A percentile compares a stretch with the other conserved stretches of the same genome.
Conservation (phyloP, 2,329 filamentous ascomycete genomes). For the Talaromyces verruculosus region DNA sequence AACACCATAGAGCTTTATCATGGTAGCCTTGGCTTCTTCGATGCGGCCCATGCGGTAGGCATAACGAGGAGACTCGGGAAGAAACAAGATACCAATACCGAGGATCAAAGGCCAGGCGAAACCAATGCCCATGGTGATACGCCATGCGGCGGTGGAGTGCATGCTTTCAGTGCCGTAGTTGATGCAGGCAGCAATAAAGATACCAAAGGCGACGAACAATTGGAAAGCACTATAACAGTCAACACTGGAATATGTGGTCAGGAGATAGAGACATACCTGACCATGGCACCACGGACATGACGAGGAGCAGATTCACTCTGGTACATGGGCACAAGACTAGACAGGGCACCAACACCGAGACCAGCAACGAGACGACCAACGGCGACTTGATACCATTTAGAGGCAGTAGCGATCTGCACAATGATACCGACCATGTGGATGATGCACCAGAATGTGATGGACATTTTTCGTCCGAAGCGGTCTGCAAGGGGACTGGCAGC, state of each 20-base stretch:
- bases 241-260: too few relatives aligned
- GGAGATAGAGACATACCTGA: conserved; percentile 30
- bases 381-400: conserved; percentile 47
- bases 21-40: conserved; percentile 53
- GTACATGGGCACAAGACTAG: conserved; percentile 50
- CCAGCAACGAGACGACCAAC: conserved; percentile 50
- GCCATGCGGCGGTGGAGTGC: conserved; percentile 48
- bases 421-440: conserved; percentile 49
- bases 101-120: conserved; percentile 60
- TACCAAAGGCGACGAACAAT: conserved; percentile 52
- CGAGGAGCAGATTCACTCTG: conserved; percentile 49
- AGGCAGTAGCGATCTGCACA: conserved; percentile 46
- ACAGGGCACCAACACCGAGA: conserved; percentile 50
- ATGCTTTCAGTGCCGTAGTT: conserved; percentile 49
- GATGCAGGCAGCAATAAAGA: conserved; percentile 51
- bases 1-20: conserved; percentile 58
- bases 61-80: conserved; percentile 60
- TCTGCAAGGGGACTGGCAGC: conserved; percentile 48
- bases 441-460: conserved; percentile 47
- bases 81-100: conserved; percentile 55
- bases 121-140: conserved; percentile 57
- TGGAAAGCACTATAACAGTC: conserved; percentile 43
- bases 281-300: conserved; percentile 51
- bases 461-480: conserved; percentile 46
- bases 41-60: conserved; percentile 56